These are phyloP conservation scores for Zasmidium cellare DNA, from an alignment of 2,329 filamentous ascomycete species.

Conservation along the genomic window DNA sequence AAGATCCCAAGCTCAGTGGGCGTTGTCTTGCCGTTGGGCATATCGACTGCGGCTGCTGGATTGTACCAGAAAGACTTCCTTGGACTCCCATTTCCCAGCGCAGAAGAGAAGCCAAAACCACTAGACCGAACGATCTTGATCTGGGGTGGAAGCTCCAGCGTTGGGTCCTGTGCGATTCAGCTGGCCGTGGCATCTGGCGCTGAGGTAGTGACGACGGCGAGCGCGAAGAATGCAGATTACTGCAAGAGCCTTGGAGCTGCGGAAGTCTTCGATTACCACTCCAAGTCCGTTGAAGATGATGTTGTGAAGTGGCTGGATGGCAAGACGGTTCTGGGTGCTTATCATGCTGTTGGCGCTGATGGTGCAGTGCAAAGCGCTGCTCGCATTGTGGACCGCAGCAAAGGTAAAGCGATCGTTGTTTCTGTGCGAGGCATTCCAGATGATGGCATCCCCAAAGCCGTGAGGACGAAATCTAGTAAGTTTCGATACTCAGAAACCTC, in stretches of 20 bases:
- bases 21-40: constrained; percentile 44
- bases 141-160: constrained; percentile 56
- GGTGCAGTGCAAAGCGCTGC: constrained; percentile 28
- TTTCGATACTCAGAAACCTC: neutral
- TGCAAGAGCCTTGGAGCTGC: constrained; percentile 48
- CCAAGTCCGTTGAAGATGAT: constrained; percentile 27
- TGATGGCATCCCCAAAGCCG: constrained; percentile 25
- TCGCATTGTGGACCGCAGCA: constrained; percentile 26
- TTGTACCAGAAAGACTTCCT: constrained; percentile 30
- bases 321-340: constrained; percentile 33
- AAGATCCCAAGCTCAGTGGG: constrained; percentile 39
- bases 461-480: constrained; percentile 29
- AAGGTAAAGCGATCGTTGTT: constrained; percentile 33
- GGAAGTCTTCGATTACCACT: constrained; percentile 51
- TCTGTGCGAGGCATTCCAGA: constrained; percentile 26
- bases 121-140: constrained; percentile 44
- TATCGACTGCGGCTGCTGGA: constrained; percentile 43
- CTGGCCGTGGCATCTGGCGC: constrained; percentile 52
- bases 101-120: constrained; percentile 15
- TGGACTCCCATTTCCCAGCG: constrained; percentile 22
- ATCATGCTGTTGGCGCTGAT: constrained; percentile 29
- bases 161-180: constrained; percentile 53
- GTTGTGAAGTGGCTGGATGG: constrained; percentile 30
- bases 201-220: constrained; percentile 38
- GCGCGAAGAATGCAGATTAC: constrained; percentile 41